Evolutionary conservation across 2,329 filamentous ascomycete genomes (phyloP).

Genomic region (Trichoderma guizhouense): DNA sequence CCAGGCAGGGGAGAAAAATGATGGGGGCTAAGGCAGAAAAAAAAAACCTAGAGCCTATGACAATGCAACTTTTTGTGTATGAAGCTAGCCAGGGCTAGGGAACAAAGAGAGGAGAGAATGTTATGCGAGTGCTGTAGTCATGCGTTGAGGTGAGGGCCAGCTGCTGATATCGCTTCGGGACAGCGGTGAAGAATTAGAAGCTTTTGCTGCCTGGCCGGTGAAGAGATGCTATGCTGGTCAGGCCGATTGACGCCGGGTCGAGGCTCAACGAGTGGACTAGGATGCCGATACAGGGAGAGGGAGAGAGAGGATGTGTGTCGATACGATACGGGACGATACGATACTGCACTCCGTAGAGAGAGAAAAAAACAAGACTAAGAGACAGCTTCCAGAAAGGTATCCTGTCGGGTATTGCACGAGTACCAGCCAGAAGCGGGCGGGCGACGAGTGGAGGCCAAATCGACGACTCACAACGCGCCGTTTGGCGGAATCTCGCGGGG

Average conservation of each 20-base stretch:
- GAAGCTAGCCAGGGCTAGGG: not conserved
- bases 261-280: constrained; percentile 16
- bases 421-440: constrained; percentile 13
- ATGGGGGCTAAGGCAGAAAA: not conserved
- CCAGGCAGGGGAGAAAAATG: constrained; percentile 27
- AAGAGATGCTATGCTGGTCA: not conserved
- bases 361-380: constrained; percentile 15
- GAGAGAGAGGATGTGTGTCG: not conserved
- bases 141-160: not conserved
- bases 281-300: constrained; percentile 2
- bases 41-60: not conserved
- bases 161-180: not conserved
- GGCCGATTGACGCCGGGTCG: not conserved
- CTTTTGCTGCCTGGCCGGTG: not conserved
- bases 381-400: constrained; percentile 13
- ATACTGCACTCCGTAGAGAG: constrained; percentile 5
- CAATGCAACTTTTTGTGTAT: not conserved
- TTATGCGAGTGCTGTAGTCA: not conserved
- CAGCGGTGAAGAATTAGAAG: constrained; percentile 12
- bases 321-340: not conserved
- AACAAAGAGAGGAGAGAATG: not conserved
- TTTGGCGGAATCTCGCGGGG: constrained; percentile 21
- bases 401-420: constrained; percentile 7
- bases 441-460: constrained; percentile 19
- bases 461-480: constrained; percentile 25